A percentile compares a stretch with the other conserved stretches of the same genome.
Evolutionary conservation across 2,329 filamentous ascomycete species (phyloP).

Genomic region (Monilinia fructicola): DNA sequence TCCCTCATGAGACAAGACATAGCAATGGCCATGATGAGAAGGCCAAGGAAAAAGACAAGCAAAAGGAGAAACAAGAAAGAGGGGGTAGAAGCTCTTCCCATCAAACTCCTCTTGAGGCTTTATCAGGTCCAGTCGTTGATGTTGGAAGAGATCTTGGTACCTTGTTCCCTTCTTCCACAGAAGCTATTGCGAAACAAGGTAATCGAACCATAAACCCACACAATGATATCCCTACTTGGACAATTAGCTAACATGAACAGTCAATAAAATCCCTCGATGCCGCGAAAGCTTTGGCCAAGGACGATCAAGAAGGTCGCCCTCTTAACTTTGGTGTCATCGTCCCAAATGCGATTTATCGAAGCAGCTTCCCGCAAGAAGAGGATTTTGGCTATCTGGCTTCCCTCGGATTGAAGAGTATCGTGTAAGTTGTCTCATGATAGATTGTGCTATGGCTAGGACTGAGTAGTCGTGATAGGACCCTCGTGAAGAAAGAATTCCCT

Average conservation of each 20-base stretch:
- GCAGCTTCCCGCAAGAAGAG: constrained; percentile 71
- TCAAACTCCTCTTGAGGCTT: constrained; percentile 14
- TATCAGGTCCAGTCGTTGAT: constrained; percentile 25
- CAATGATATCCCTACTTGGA: not conserved
- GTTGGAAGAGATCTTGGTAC: constrained; percentile 27
- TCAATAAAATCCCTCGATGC: constrained; percentile 25
- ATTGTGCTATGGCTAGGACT: constrained; percentile 18
- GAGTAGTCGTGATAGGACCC: constrained; percentile 48
- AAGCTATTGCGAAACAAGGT: constrained; percentile 31
- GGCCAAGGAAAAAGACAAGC: constrained; percentile 22
- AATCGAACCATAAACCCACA: constrained; percentile 12
- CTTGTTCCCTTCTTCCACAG: constrained; percentile 27
- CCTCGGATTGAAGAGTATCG: constrained; percentile 73
- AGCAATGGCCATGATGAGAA: constrained; percentile 16
- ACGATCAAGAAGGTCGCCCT: constrained; percentile 45
- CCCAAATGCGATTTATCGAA: constrained; percentile 70
- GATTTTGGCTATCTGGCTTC: constrained; percentile 69
- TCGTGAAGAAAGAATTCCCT: constrained; percentile 62
- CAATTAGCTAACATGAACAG: constrained; percentile 27
- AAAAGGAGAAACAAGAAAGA: constrained; percentile 21
- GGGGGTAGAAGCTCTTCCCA: constrained; percentile 21
- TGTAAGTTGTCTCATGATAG: constrained; percentile 52
- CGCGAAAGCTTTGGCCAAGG: constrained; percentile 26
- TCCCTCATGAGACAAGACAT: constrained; percentile 21
- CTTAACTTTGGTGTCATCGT: constrained; percentile 75